Evolutionary conservation across 2,329 filamentous ascomycete species (phyloP), one percentile per base, ranked within the genome.

Genomic region (Claviceps maximensis): DNA sequence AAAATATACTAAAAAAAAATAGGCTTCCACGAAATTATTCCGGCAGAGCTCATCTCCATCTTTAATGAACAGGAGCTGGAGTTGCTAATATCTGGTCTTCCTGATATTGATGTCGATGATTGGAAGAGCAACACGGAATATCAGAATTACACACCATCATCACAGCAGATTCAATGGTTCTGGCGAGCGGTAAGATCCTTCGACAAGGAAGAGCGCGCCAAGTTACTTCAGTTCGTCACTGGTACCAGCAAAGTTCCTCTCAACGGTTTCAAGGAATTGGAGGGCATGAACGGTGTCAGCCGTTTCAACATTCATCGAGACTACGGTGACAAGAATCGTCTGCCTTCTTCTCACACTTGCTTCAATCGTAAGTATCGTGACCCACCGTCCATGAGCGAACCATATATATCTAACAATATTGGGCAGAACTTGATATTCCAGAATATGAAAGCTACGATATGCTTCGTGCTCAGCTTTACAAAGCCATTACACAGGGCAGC

Each of bases 111-210:
- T 61, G 82, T 97, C 42, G 93, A 98, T 64, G 93, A 98, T 71
- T 98, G 93, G 93, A 96, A 95, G 79, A 89, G 87, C 71, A 95
- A 96, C 70, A 95, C 91, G 2, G 94, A 98, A 66, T 97, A 98
- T 63, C 91, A 97, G 71, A 97, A 97, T 69, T 98, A 98, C 73
- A 89, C 82, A 4, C 85, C 88, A 33, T 91, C 90, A 0, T 96
- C 93, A 3, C 87, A 89, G 46, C 94, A 98, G 67, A 95, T 98
- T 55, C 90, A 97, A 68, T 98, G 93, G 93, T 98, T 98, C 81
- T 98, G 93, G 93, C 86, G 94, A 63, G 93, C 93, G 27, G 83
- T 98, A 45, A 84, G 93, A 61, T 95, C 90, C 4, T 98, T 96
- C 65, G 94, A 97, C 74, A 97, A 97, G 73, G 94, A 98, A 73